Percentiles rank a stretch among this genome's conserved stretches.
phyloP scores from a whole-genome alignment of 2,329 filamentous ascomycete genomes.

The Lomentospora prolificans region DNA sequence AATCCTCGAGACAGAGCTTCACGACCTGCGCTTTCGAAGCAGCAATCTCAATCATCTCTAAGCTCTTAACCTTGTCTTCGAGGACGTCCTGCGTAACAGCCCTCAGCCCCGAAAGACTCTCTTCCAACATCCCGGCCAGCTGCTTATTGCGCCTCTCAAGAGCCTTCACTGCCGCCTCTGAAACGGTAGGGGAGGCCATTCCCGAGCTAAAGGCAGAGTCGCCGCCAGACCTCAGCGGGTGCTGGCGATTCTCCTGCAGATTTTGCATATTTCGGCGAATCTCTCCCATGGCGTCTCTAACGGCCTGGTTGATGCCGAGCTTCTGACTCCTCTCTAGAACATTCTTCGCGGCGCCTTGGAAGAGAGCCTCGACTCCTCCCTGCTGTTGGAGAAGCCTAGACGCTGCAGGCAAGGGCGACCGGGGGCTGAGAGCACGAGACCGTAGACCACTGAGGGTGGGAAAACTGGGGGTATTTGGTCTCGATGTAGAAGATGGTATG shows the following conservation, averaged over 20 bases:
- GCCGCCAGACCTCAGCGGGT: slow-evolving; percentile 25
- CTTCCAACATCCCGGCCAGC: slow-evolving; percentile 58
- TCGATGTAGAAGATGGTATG: slow-evolving; percentile 15
- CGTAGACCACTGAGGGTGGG: slow-evolving; percentile 25
- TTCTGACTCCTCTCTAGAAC: slow-evolving; percentile 65
- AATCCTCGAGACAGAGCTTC: slow-evolving; percentile 51
- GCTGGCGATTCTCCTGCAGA: slow-evolving; percentile 11
- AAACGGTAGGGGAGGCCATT: slow-evolving; percentile 15
- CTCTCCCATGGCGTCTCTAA: slow-evolving; percentile 73
- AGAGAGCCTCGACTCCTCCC: slow-evolving; percentile 56
- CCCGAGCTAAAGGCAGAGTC: slow-evolving; percentile 24
- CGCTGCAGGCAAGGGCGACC: slow-evolving; percentile 36
- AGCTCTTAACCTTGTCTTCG: slow-evolving; percentile 36
- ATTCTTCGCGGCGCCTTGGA: slow-evolving; percentile 68
- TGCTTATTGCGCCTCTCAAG: slow-evolving; percentile 58
- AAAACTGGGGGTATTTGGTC: slow-evolving; percentile 23
- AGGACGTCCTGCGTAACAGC: slow-evolving; percentile 41
- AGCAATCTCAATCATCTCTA: slow-evolving; percentile 47
- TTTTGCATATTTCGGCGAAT: slow-evolving; percentile 63
- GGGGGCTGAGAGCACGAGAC: slow-evolving; percentile 28
- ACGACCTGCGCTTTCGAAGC: slow-evolving; percentile 56
- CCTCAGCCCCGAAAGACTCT: slow-evolving; percentile 54
- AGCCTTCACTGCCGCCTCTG: slow-evolving; percentile 27
- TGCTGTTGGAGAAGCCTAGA: slow-evolving; percentile 43
- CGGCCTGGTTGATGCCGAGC: slow-evolving; percentile 69